Base-by-base conservation (phyloP, 352 stramenopile species). In the Blastocystis hominis region DNA sequence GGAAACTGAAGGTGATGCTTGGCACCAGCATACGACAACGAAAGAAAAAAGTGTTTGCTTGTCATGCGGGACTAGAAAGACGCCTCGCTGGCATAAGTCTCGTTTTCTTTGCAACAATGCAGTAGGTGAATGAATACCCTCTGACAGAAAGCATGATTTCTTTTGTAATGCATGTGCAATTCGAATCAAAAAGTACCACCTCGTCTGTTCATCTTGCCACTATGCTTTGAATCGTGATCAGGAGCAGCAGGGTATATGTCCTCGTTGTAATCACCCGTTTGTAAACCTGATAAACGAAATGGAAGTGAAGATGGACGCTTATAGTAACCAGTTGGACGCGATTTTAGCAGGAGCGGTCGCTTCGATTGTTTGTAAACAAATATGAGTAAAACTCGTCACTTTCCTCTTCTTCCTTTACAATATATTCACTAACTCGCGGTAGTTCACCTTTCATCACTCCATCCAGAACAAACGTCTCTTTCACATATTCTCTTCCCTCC, bases 151-250 rank as follows among this genome's bases (percentile, higher is more conserved):
- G 2, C 10, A 55, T 30, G 36, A 78, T 17, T 50, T 78, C 42
- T 78, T 78, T 55, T 78, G 68, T 46, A 78, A 78, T 61, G 68
- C 68, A 3, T 78, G 68, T n/a, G 68, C 68, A 6, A 78, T 78
- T 61, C 68, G 68, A 17, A 78, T 78, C 1, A 78, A 78, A n/a
- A 78, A 78, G 68, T 78, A 78, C 20, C 68, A 78, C 68, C 40
- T 78, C 1, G 24, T 78, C 7, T 78, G 68, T 55, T 55, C 68
- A 6, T 30, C 34, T 13, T 78, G 68, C 47, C 46, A 78, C 53
- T 78, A 38, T 55, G 68, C 68, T 17, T 46, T 78, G 36, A 78
- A 78, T 36, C 24, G 44, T 4, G 68, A 78, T 36, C 68, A 78
- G 44, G 68, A 40, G 4, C 42, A 44, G 1, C 34, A 55, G 3